phyloP scores from a whole-genome alignment of 2,329 filamentous ascomycete species.

The Trichoderma koningiopsis region DNA sequence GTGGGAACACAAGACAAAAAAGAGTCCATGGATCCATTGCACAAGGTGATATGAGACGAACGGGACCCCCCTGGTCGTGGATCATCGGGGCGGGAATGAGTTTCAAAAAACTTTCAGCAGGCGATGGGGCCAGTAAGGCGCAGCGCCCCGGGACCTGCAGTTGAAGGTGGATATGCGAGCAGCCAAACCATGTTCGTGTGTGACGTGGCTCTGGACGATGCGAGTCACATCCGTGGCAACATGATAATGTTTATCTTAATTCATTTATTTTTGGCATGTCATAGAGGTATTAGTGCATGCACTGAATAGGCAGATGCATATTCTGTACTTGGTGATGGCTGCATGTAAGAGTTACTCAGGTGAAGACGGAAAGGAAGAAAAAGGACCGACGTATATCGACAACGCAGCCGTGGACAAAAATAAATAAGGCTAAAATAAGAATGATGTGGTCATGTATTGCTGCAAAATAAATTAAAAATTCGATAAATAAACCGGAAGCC shows the following conservation, averaged over 20 bases:
- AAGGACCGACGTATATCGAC: background rate
- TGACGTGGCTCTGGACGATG: constrained; percentile 18
- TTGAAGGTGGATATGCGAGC: constrained; percentile 6
- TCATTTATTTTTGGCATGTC: background rate
- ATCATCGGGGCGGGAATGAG: background rate
- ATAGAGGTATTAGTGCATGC: background rate
- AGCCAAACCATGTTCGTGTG: constrained; percentile 8
- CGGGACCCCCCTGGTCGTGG: background rate
- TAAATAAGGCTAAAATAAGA: background rate
- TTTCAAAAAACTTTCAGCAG: constrained; percentile 11
- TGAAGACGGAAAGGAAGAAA: background rate
- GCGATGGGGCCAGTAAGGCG: constrained; percentile 14
- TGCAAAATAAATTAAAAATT: background rate
- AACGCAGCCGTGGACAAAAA: background rate
- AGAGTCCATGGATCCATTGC: background rate
- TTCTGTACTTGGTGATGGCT: background rate
- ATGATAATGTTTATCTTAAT: background rate
- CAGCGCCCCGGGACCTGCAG: constrained; percentile 8
- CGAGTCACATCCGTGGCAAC: background rate
- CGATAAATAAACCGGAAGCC: background rate
- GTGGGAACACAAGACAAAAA: background rate
- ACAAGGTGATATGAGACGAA: background rate
- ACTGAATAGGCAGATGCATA: background rate
- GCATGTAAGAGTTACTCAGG: background rate
- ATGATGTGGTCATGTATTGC: background rate